These are phyloP conservation scores for Exophiala sideris DNA, from an alignment of 2,329 filamentous ascomycete species.

Conservation along the genomic window DNA sequence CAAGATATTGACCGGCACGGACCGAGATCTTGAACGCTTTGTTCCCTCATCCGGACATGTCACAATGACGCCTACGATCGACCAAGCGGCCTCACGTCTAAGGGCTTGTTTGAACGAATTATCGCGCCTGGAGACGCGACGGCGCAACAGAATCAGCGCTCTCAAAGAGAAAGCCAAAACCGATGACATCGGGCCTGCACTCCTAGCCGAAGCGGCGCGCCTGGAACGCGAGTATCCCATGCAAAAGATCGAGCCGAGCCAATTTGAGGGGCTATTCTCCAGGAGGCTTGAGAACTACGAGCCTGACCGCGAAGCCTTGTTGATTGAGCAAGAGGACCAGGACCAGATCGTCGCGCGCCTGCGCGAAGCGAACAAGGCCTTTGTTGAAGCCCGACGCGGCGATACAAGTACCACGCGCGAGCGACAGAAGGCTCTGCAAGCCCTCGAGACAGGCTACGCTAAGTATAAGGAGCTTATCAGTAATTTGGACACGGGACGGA, in stretches of 20 bases:
- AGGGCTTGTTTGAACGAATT: constrained; percentile 82
- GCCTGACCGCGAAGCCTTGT: constrained; percentile 66
- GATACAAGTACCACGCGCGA: constrained; percentile 61
- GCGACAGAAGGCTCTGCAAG: constrained; percentile 81
- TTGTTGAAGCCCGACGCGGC: constrained; percentile 67
- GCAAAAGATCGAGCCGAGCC: constrained; percentile 77
- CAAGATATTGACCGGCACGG: constrained; percentile 70
- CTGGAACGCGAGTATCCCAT: constrained; percentile 83
- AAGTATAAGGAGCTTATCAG: constrained; percentile 95
- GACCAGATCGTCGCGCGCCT: constrained; percentile 66
- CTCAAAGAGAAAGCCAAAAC: constrained; percentile 74
- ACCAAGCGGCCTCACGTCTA: constrained; percentile 72
- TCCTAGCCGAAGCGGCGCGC: constrained; percentile 76
- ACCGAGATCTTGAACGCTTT: constrained; percentile 78
- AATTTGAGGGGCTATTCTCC: constrained; percentile 91
- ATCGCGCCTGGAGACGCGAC: constrained; percentile 73
- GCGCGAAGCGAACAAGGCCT: constrained; percentile 71
- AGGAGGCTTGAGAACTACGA: constrained; percentile 78
- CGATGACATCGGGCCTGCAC: constrained; percentile 81
- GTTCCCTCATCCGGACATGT: constrained; percentile 81
- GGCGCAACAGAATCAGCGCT: constrained; percentile 74
- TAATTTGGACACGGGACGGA: constrained; percentile 85
- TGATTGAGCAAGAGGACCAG: constrained; percentile 73
- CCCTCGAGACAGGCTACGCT: constrained; percentile 83
- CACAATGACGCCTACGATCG: constrained; percentile 74